Evolutionary conservation across 106 monocot species (phyloP).

Genomic region (Xerophyta viscosa): DNA sequence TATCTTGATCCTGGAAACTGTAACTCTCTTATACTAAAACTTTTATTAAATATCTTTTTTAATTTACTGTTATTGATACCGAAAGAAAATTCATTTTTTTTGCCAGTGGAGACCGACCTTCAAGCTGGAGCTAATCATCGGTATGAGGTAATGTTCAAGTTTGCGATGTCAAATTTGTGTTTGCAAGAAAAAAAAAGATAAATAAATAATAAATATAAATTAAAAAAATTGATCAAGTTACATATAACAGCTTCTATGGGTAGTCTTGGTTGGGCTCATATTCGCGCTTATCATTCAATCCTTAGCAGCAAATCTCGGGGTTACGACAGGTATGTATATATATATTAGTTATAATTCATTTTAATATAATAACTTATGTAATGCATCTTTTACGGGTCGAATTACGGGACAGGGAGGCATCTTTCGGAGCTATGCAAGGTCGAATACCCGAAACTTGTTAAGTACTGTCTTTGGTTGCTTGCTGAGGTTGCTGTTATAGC

Average conservation of each 20-base stretch:
- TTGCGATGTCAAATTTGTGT: too few relatives aligned
- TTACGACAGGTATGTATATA: constrained; percentile 47
- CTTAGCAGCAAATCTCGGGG: constrained; percentile 75
- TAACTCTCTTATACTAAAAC: constrained; percentile 8
- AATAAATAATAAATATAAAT: neutral
- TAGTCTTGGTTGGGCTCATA: constrained; percentile 49
- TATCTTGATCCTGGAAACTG: constrained; percentile 86
- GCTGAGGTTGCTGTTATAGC: constrained; percentile 72
- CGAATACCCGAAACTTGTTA: constrained; percentile 51
- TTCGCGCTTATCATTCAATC: constrained; percentile 82
- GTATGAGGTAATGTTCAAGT: constrained; percentile 38
- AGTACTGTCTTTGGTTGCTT: constrained; percentile 42
- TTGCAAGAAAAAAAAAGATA: too few relatives aligned
- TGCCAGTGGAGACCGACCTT: constrained; percentile 70
- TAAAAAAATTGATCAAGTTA: neutral
- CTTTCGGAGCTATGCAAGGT: constrained; percentile 64
- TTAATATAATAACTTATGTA: neutral
- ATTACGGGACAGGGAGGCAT: constrained; percentile 42
- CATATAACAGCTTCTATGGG: constrained; percentile 59
- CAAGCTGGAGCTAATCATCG: constrained; percentile 68
- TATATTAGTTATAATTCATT: neutral
- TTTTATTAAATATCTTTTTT: neutral
- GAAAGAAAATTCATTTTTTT: neutral
- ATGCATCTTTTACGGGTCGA: neutral
- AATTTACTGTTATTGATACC: too few relatives aligned